Percentiles rank a stretch among this genome's conserved stretches.
Evolutionary conservation across 129 eudicot species (phyloP).

Genomic region (Daucus carota): DNA sequence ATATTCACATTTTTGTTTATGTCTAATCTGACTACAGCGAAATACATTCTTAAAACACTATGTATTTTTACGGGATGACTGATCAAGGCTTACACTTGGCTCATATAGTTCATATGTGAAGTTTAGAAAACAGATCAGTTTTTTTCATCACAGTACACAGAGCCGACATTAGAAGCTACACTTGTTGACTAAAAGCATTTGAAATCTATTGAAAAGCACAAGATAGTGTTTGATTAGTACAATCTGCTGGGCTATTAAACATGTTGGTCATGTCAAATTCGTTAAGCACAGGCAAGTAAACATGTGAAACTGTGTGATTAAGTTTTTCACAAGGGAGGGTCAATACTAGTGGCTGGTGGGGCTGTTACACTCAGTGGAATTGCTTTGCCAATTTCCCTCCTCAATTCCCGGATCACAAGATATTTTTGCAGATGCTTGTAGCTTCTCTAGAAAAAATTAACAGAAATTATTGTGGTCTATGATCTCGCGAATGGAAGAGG

Average conservation of each 20-base stretch:
- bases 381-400: neutral
- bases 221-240: neutral
- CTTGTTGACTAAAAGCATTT: neutral
- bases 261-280: conserved; percentile 4
- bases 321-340: neutral
- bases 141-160: neutral
- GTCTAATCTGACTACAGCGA: no score
- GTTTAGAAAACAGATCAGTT: neutral
- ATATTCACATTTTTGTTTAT: no score
- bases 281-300: neutral
- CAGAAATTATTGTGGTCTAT: no score
- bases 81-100: neutral
- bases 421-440: neutral
- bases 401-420: neutral
- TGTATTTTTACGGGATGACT: neutral
- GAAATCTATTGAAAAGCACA: neutral
- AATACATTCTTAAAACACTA: neutral
- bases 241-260: neutral
- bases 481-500: no score
- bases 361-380: neutral
- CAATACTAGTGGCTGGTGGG: neutral
- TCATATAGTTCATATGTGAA: neutral
- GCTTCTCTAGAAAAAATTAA: neutral
- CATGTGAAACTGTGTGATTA: conserved; percentile 1
- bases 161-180: neutral